phyloP scores from a whole-genome alignment of 1,284 basidiomycete species.

The Papiliotrema fonsecae region DNA sequence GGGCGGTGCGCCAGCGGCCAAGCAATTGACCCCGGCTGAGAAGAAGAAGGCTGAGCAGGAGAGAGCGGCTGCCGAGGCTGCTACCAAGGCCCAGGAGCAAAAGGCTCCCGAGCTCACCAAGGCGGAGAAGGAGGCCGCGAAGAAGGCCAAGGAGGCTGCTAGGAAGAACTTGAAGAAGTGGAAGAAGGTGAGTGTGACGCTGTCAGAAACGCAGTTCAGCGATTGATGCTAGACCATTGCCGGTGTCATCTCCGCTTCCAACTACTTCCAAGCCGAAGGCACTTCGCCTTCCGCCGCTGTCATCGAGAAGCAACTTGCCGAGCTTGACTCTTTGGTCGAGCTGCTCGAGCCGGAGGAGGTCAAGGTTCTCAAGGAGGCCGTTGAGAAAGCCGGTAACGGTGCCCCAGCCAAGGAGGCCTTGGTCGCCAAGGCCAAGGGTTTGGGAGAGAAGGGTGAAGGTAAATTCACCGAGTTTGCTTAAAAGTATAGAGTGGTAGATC shows the following conservation, averaged over 20 bases:
- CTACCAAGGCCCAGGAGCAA: constrained; percentile 71
- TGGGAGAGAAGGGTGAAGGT: constrained; percentile 45
- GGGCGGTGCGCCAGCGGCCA: constrained; percentile 51
- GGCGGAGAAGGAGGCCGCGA: constrained; percentile 74
- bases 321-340: constrained; percentile 53
- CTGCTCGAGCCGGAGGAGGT: constrained; percentile 54
- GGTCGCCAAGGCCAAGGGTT: constrained; percentile 32
- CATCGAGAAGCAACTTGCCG: constrained; percentile 55
- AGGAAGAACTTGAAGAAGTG: constrained; percentile 54
- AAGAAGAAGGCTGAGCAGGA: constrained; percentile 69
- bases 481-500: constrained; percentile 8
- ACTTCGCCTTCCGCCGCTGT: constrained; percentile 47
- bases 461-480: constrained; percentile 51
- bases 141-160: constrained; percentile 79
- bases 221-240: constrained; percentile 35
- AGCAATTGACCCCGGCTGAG: constrained; percentile 60
- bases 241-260: constrained; percentile 52
- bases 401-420: constrained; percentile 45
- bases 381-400: constrained; percentile 51
- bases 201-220: not conserved
- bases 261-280: constrained; percentile 56
- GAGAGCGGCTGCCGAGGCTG: constrained; percentile 68
- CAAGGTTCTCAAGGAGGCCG: constrained; percentile 52
- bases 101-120: constrained; percentile 43
- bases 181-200: constrained; percentile 48